Percentiles rank a stretch among this genome's conserved stretches.
Conservation (phyloP, 208 protist species). For the Crithidia bombi region DNA sequence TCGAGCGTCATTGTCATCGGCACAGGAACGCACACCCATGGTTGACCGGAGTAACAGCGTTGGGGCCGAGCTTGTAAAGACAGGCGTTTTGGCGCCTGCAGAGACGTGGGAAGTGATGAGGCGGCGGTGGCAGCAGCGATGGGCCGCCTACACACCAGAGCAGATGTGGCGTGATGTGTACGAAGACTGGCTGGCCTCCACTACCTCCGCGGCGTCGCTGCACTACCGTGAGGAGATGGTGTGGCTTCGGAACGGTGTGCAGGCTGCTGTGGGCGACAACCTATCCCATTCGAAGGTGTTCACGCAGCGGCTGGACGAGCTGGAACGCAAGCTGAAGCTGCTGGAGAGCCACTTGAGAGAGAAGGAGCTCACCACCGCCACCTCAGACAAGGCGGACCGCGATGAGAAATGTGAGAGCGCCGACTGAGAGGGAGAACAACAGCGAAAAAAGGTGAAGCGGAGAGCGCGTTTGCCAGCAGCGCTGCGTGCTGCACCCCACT, state of each 20-base stretch:
- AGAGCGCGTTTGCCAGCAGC: not conserved
- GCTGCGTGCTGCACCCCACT: no score
- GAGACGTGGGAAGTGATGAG: not conserved
- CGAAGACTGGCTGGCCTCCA: constrained; percentile 33
- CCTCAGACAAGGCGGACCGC: constrained; percentile 5
- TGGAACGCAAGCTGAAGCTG: constrained; percentile 36
- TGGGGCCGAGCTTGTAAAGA: not conserved
- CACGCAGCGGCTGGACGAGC: constrained; percentile 33
- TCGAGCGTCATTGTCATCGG: no score
- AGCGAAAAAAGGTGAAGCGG: not conserved
- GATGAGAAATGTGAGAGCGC: constrained; percentile 9
- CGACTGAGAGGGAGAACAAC: not conserved
- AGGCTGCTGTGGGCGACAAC: constrained; percentile 34
- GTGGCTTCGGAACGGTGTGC: constrained; percentile 39
- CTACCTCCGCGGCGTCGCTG: constrained; percentile 13
- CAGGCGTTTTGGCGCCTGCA: not conserved
- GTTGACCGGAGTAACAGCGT: not conserved
- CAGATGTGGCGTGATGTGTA: constrained; percentile 34
- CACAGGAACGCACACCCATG: no score
- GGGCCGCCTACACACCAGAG: constrained; percentile 9
- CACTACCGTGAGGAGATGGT: constrained; percentile 30
- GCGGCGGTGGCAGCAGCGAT: constrained; percentile 9
- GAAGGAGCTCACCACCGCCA: constrained; percentile 12
- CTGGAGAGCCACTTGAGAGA: constrained; percentile 24
- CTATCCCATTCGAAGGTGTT: constrained; percentile 35